Evolutionary conservation across 2,329 filamentous ascomycete genomes (phyloP), one percentile per base, ranked within the genome.

Genomic region (Clarireedia hainanense): DNA sequence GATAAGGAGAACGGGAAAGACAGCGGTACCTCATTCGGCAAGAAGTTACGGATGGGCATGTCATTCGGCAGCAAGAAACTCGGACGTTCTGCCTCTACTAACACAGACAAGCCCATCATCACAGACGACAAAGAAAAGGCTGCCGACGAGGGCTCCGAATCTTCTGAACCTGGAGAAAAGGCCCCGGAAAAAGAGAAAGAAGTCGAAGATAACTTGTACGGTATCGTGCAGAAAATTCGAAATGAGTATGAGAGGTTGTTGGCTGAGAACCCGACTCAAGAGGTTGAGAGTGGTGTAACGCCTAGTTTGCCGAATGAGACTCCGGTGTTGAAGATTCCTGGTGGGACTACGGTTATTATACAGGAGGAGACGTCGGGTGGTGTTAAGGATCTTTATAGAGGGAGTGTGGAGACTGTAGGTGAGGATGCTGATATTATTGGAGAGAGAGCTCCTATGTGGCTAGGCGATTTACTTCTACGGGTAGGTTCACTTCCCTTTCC

Each of bases 61-160:
- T 84, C 85, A 0, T 91, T 92, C 66, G 85, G 86, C 63, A 86
- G 85, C 65, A 96, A 95, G 75, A 96, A 95, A 71, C 77, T 92
- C 14, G 84, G 84, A 12, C 81, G 89, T 15, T 85, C 85, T 2
- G 75, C 79, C 4, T 85, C 85, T 4, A 80, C 81, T 0, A 80
- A 80, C 5, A 80, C 86, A 3, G 83, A 88, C 58, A 95, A 94
- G 69, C 84, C 89, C 0, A 80, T 81, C 1, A 77, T 84, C 1
- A 89, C 94, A 63, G 89, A 95, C 67, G 92, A 91, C 70, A 81
- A 80, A 1, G 89, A 94, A 62, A 89, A 95, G 67, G 92, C 91
- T 70, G 81, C 80, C 1, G 88, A 85, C 49, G 68, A 70, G 68
- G 71, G 60, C 61, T 83, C 79, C 0, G 81, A 84, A 58, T 76